Evolutionary conservation across 2,329 filamentous ascomycete species (phyloP).

Genomic region (Monosporascus sp.): DNA sequence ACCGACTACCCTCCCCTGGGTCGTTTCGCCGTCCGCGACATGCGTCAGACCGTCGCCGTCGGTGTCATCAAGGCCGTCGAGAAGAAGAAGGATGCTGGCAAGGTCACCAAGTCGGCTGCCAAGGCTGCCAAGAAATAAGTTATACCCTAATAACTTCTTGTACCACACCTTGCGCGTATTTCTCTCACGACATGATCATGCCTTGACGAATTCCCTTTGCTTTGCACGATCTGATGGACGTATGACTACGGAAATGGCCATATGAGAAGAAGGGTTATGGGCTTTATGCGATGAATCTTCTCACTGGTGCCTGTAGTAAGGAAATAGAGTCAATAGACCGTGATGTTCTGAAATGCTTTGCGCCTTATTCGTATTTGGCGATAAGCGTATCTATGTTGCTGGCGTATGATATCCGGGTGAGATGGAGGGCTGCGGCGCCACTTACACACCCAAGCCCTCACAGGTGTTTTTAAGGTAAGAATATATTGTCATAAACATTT

Average conservation of each 20-base stretch:
- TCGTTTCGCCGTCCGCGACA: slow-evolving; percentile 99
- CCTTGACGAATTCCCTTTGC: slow-evolving; percentile 29
- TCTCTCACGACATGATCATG: slow-evolving; percentile 20
- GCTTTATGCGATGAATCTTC: slow-evolving; percentile 34
- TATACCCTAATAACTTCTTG: slow-evolving; percentile 10
- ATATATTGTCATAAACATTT: not conserved
- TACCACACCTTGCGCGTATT: slow-evolving; percentile 5
- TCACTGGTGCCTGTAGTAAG: slow-evolving; percentile 42
- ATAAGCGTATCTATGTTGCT: not conserved
- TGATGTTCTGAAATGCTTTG: slow-evolving; percentile 3
- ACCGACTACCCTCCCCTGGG: slow-evolving; percentile 99
- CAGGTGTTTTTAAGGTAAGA: no score
- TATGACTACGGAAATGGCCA: slow-evolving; percentile 36
- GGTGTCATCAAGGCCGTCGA: slow-evolving; percentile 90
- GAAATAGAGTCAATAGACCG: slow-evolving; percentile 40
- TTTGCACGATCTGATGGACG: slow-evolving; percentile 36
- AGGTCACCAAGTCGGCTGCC: slow-evolving; percentile 69
- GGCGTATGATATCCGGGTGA: no score
- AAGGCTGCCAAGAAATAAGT: slow-evolving; percentile 73
- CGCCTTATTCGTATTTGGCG: slow-evolving; percentile 5
- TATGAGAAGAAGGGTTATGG: slow-evolving; percentile 37
- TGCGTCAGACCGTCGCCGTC: slow-evolving; percentile 85
- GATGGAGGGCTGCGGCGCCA: no score
- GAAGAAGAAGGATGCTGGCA: slow-evolving; percentile 57
- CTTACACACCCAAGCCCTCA: no score